A percentile compares a stretch with the other conserved stretches of the same genome.
Conservation (phyloP, 2,329 filamentous ascomycete species). For the Shiraia sp. region DNA sequence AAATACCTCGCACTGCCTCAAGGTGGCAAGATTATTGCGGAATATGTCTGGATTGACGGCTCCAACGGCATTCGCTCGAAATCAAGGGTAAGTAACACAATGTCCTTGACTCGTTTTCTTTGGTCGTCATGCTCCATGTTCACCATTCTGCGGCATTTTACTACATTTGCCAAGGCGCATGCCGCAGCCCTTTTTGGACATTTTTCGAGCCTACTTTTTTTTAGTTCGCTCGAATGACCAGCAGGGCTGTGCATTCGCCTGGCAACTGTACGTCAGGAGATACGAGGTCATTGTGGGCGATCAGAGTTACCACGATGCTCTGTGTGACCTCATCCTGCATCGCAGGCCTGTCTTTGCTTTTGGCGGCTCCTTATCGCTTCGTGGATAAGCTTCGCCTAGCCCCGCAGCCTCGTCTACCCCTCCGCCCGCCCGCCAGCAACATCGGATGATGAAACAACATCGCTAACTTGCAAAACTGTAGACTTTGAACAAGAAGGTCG, state of each 20-base stretch:
- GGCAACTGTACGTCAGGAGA: too few species aligned
- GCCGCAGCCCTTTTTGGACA: too few species aligned
- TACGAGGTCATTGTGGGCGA: too few species aligned
- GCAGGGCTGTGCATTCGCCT: too few species aligned
- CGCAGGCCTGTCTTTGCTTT: conserved; percentile 16
- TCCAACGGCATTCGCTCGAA: conserved; percentile 86
- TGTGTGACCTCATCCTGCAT: conserved; percentile 28
- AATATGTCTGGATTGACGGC: conserved; percentile 96
- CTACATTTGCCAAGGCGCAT: too few species aligned
- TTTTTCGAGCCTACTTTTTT: too few species aligned
- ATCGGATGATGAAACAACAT: too few species aligned
- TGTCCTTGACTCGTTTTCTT: too few species aligned
- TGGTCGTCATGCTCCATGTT: conserved; percentile 2
- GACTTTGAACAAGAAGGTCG: conserved; percentile 66
- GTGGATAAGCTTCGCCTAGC: conserved; percentile 33
- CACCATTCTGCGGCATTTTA: conserved; percentile 13
- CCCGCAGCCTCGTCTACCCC: conserved; percentile 4
- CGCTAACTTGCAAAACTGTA: too few species aligned
- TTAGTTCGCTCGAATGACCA: too few species aligned
- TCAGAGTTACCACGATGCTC: too few species aligned
- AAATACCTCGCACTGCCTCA: conserved; percentile 93
- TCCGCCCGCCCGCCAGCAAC: conserved; percentile 5
- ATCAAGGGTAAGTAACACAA: conserved; percentile 84
- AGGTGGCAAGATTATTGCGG: conserved; percentile 85
- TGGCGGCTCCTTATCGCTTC: conserved; percentile 38